Conservation (phyloP, 768 basidiomycete genomes). For the Pholiota conissans region DNA sequence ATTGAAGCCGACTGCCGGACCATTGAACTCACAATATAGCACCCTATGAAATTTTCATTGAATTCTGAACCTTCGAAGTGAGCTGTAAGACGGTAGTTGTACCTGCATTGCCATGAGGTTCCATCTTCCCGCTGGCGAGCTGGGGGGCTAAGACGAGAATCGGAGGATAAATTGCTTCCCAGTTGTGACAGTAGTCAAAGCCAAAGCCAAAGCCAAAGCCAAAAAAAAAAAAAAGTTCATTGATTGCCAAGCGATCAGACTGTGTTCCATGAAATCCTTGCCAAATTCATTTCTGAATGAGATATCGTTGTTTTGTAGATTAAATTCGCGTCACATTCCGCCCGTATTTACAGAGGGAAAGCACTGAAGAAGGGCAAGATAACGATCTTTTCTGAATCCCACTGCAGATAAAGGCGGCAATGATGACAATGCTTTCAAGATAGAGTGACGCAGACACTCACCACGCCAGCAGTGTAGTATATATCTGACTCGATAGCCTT, state of each 20-base stretch:
- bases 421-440: background rate
- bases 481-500: conserved; percentile 37
- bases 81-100: background rate
- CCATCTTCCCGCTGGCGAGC: background rate
- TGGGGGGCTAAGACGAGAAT: no score
- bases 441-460: conserved; percentile 4
- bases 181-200: no score
- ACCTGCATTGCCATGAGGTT: background rate
- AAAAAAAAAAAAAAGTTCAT: no score
- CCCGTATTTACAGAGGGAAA: conserved; percentile 20
- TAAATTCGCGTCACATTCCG: no score
- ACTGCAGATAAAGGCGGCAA: conserved; percentile 33
- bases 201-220: no score
- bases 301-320: no score
- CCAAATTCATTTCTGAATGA: background rate
- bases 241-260: no score
- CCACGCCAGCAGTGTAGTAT: conserved; percentile 42
- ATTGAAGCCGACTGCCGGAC: no score
- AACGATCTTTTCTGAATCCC: conserved; percentile 56
- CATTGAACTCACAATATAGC: no score
- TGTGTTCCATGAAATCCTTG: no score
- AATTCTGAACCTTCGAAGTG: background rate
- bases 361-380: conserved; percentile 40
- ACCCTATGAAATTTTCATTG: background rate
- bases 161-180: no score